Evolutionary conservation across 225 moss, liverwort and hornwort genomes (phyloP).

Genomic region (Polytrichum commune): DNA sequence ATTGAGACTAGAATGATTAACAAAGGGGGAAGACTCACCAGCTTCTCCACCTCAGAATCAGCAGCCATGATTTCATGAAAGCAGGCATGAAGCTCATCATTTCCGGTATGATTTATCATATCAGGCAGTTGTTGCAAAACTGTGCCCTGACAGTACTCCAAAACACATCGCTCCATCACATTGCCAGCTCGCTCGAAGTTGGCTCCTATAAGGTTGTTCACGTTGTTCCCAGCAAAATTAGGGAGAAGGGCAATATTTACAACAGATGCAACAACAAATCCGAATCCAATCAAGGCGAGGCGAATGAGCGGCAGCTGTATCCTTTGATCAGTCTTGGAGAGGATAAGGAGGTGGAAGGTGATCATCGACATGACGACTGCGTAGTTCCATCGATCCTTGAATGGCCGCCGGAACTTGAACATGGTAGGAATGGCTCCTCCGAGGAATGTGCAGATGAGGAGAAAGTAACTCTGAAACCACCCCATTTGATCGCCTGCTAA

Average conservation of each 20-base stretch:
- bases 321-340: constrained; percentile 51
- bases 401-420: constrained; percentile 80
- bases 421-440: constrained; percentile 64
- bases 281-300: constrained; percentile 48
- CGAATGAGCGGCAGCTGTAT: constrained; percentile 53
- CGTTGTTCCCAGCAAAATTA: constrained; percentile 45
- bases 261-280: constrained; percentile 56
- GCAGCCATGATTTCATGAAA: constrained; percentile 63
- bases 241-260: constrained; percentile 56
- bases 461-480: constrained; percentile 33
- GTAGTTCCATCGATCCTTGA: constrained; percentile 83
- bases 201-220: constrained; percentile 46
- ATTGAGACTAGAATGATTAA: too few relatives aligned
- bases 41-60: constrained; percentile 64
- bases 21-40: constrained; percentile 32
- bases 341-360: constrained; percentile 78
- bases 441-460: constrained; percentile 54
- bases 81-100: constrained; percentile 44
- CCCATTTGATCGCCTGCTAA: constrained; percentile 27
- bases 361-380: constrained; percentile 93
- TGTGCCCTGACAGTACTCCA: constrained; percentile 52
- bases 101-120: constrained; percentile 31
- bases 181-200: constrained; percentile 72
- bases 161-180: constrained; percentile 67
- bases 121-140: constrained; percentile 59